Conservation (phyloP, 78 protist species). For the Capsaspora owczarzaki region DNA sequence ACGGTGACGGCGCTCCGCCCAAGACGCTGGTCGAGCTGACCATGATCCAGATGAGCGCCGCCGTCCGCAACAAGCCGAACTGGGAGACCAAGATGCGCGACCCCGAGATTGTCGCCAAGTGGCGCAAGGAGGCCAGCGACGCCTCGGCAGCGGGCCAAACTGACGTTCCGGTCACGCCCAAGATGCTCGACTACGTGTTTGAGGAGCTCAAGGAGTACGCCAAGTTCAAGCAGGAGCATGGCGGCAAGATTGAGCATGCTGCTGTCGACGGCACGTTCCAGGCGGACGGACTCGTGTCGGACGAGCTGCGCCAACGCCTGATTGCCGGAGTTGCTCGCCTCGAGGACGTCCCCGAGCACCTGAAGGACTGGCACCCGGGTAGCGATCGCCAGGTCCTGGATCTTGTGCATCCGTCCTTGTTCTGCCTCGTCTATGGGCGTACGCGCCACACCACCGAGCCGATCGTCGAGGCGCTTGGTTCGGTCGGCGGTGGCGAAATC, state of each 20-base stretch:
- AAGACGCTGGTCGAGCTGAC: not conserved
- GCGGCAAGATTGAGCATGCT: not conserved
- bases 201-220: not conserved
- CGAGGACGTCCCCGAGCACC: not conserved
- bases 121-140: not conserved
- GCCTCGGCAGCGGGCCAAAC: too few species aligned
- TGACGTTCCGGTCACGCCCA: not conserved
- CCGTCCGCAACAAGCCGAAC: not conserved
- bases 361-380: constrained; percentile 4
- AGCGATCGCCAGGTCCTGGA: constrained; percentile 18
- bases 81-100: not conserved
- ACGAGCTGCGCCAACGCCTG: not conserved
- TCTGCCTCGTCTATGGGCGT: not conserved
- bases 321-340: not conserved
- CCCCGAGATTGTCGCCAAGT: not conserved
- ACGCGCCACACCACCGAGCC: not conserved
- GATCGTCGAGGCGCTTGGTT: not conserved
- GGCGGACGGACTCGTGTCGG: not conserved
- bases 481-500: not conserved
- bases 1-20: not conserved
- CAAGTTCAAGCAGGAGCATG: not conserved
- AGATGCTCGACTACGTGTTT: not conserved
- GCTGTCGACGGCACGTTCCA: not conserved
- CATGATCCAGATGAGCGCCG: not conserved
- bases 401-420: constrained; percentile 31